Base-by-base conservation (phyloP, 2,329 filamentous ascomycete genomes). In the Aspergillus novofumigatus region DNA sequence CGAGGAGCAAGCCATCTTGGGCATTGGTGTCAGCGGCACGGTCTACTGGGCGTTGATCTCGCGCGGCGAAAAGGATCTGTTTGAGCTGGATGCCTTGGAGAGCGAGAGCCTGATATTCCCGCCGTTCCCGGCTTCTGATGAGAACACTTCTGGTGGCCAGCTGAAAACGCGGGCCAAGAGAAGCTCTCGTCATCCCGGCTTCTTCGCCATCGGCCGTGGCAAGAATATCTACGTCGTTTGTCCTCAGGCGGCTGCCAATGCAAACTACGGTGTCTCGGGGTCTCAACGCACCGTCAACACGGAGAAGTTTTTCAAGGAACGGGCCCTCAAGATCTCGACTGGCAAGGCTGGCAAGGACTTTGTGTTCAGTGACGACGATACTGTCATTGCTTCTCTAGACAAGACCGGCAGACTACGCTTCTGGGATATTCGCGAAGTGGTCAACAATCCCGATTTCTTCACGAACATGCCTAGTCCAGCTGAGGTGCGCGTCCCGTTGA, bases 271-370 rank as follows among this genome's bases (percentile, higher is more conserved):
- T 49, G 73, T 81, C 52, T 78, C 81, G 51, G 73, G 75, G 11
- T 75, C 77, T 47, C 80, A 81, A 58, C 81, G 83, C 50, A 79
- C 80, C 42, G 91, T 96, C 59, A 90, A 97, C 70, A 94, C 90
- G 0, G 92, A 96, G 71, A 89, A 86, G 69, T 91, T 96, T 62
- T 85, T 94, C 63, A 87, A 88, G 69, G 89, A 97, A 70, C 92
- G 90, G 69, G 90, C 90, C 51, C 80, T 97, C 63, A 95, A 92
- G 76, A 96, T 99, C 75, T 91, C 93, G 65, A 97, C 92, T 60
- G 94, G 93, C 65, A 99, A 99, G 80, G 93, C 94, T 63, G 94
- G 92, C 62, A 99, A 99, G 75, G 94, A 99, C 73, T 99, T 99
- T 72, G 89, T 88, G 49, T 99, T 99, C 77, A 97, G 93, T 74